These are phyloP conservation scores for Pseudonitzschia pungens DNA, from an alignment of 108 stramenopile genomes.

Conservation along the genomic window DNA sequence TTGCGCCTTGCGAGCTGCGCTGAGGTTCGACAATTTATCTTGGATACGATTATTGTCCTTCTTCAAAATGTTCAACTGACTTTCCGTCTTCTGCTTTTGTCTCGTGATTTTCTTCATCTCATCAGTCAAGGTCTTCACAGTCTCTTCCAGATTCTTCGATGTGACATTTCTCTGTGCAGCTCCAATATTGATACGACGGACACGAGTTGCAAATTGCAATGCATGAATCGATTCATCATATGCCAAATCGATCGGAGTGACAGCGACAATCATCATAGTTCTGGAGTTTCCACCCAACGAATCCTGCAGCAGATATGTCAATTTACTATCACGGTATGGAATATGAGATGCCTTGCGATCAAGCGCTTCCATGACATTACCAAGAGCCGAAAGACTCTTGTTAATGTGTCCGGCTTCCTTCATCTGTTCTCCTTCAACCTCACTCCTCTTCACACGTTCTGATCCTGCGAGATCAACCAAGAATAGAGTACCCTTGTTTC, in stretches of 20 bases:
- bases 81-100: conserved; percentile 80
- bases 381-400: conserved; percentile 95
- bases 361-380: conserved; percentile 97
- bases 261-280: conserved; percentile 96
- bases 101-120: conserved; percentile 75
- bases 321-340: conserved; percentile 94
- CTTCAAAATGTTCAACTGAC: conserved; percentile 70
- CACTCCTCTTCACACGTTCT: conserved; percentile 96
- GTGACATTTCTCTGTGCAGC: conserved; percentile 84
- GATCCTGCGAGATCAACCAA: conserved; percentile 99
- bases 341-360: conserved; percentile 89
- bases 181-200: conserved; percentile 88
- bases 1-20: conserved; percentile 52
- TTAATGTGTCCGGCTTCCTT: conserved; percentile 99
- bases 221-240: conserved; percentile 96
- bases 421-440: conserved; percentile 85
- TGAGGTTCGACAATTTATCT: conserved; percentile 64
- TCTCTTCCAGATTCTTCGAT: conserved; percentile 90
- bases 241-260: conserved; percentile 83
- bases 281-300: conserved; percentile 94
- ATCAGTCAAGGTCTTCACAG: conserved; percentile 78
- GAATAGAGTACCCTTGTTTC: conserved; percentile 84
- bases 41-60: conserved; percentile 78
- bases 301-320: conserved; percentile 95
- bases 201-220: conserved; percentile 97